These are phyloP conservation scores for Mariannaea sp. DNA, from an alignment of 2,329 filamentous ascomycete species.

Conservation along the genomic window DNA sequence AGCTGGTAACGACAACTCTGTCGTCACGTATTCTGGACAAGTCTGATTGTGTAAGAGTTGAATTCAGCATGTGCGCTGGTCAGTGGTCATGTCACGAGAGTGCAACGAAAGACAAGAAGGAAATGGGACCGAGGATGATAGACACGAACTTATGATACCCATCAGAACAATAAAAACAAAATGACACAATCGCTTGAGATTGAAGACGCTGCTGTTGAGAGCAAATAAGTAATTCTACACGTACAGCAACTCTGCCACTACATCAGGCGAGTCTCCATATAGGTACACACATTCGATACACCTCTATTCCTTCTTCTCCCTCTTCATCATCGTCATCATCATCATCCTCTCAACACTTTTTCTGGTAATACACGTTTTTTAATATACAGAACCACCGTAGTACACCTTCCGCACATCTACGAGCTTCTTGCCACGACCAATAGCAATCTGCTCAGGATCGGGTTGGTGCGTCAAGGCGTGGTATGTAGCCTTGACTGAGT, in stretches of 20 bases:
- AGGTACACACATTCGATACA: conserved; percentile 28
- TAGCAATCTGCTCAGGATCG: conserved; percentile 86
- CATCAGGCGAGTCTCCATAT: conserved; percentile 27
- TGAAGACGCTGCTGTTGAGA: conserved; percentile 11
- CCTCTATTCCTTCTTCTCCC: neutral
- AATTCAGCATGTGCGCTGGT: too few species aligned
- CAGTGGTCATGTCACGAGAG: neutral
- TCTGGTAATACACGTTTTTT: conserved; percentile 40
- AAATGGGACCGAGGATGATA: neutral
- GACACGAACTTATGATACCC: conserved; percentile 28
- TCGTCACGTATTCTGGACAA: too few species aligned
- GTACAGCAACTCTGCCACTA: conserved; percentile 15
- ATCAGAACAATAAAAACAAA: neutral
- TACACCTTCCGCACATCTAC: conserved; percentile 97
- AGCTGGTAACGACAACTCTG: too few species aligned
- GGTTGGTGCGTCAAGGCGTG: conserved; percentile 82
- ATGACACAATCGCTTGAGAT: neutral
- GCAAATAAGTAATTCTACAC: conserved; percentile 25
- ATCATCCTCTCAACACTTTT: neutral
- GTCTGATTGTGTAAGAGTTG: too few species aligned
- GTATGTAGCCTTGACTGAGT: conserved; percentile 91
- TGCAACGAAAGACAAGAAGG: neutral
- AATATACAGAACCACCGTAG: conserved; percentile 78
- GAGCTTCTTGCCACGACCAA: conserved; percentile 89
- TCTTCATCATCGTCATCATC: neutral